Evolutionary conservation across 352 stramenopile genomes (phyloP).

Genomic region (Pseudoperonospora humuli): DNA sequence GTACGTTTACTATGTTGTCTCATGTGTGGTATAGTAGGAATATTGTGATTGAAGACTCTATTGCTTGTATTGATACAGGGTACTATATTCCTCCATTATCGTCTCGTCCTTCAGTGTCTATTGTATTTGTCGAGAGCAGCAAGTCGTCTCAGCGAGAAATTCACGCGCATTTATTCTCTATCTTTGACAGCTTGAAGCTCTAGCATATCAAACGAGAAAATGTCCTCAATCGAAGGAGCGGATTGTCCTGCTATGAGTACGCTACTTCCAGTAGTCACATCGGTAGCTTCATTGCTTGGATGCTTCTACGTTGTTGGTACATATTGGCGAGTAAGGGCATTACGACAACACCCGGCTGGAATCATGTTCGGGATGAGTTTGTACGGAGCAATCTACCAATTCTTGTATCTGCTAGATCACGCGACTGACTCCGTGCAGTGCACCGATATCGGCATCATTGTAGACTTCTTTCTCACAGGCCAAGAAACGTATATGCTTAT

Average conservation of each 20-base stretch:
- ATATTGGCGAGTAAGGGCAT: conserved; percentile 52
- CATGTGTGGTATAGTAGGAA: no score
- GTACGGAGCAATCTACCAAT: conserved; percentile 77
- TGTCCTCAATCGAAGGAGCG: conserved; percentile 5
- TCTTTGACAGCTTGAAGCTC: not conserved
- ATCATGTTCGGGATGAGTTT: conserved; percentile 86
- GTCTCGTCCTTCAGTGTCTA: conserved; percentile 1
- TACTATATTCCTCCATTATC: conserved; percentile 11
- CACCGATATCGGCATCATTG: conserved; percentile 52
- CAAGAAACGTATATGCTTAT: conserved; percentile 87
- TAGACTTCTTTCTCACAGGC: conserved; percentile 76
- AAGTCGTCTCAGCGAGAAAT: not conserved
- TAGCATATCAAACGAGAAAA: conserved; percentile 11
- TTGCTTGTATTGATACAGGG: conserved; percentile 9
- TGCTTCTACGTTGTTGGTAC: conserved; percentile 75
- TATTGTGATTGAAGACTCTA: no score
- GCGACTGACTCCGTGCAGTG: conserved; percentile 39
- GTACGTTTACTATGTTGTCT: no score
- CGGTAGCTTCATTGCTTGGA: conserved; percentile 53
- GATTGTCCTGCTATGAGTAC: conserved; percentile 39
- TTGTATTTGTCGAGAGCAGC: conserved; percentile 6
- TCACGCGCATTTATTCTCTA: not conserved
- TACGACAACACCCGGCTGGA: conserved; percentile 71
- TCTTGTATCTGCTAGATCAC: conserved; percentile 60
- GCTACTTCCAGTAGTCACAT: conserved; percentile 57